These are phyloP conservation scores for Stemphylium lycopersici DNA, from an alignment of 2,329 filamentous ascomycete genomes.

Conservation along the genomic window DNA sequence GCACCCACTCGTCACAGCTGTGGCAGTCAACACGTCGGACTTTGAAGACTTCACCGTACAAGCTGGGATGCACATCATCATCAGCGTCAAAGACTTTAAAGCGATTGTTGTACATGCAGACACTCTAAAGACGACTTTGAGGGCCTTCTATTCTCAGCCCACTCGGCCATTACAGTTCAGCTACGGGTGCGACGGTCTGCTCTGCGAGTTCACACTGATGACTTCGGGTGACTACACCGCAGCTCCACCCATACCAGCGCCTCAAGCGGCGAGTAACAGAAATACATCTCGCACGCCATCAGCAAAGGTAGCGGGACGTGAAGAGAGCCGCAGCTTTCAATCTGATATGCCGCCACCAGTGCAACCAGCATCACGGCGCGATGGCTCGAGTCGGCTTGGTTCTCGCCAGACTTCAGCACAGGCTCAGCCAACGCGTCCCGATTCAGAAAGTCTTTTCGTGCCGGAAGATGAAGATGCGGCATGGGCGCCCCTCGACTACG, in stretches of 20 bases:
- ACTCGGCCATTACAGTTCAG: constrained; percentile 74
- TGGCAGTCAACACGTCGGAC: constrained; percentile 76
- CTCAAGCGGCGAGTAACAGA: constrained; percentile 35
- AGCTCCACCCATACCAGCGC: constrained; percentile 34
- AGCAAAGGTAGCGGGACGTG: constrained; percentile 20
- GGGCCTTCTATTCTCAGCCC: constrained; percentile 73
- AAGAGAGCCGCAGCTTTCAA: constrained; percentile 29
- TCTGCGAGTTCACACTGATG: constrained; percentile 82
- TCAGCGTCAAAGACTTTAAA: constrained; percentile 83
- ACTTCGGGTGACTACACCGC: constrained; percentile 70
- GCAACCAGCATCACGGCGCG: constrained; percentile 39
- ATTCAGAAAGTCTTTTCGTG: constrained; percentile 75
- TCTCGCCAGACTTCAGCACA: constrained; percentile 32
- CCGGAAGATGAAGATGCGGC: constrained; percentile 69
- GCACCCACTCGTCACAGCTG: constrained; percentile 80
- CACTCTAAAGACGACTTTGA: constrained; percentile 69
- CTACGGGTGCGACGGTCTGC: constrained; percentile 71
- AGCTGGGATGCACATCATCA: constrained; percentile 77
- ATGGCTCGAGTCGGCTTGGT: constrained; percentile 36
- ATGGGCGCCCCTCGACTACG: constrained; percentile 75
- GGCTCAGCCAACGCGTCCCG: constrained; percentile 53
- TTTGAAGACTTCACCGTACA: constrained; percentile 78
- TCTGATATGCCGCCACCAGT: constrained; percentile 53
- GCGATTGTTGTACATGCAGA: constrained; percentile 79
- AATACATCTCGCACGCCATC: constrained; percentile 39